Conservation (phyloP, 2,329 filamentous ascomycete species). For the Fulvia fulva region DNA sequence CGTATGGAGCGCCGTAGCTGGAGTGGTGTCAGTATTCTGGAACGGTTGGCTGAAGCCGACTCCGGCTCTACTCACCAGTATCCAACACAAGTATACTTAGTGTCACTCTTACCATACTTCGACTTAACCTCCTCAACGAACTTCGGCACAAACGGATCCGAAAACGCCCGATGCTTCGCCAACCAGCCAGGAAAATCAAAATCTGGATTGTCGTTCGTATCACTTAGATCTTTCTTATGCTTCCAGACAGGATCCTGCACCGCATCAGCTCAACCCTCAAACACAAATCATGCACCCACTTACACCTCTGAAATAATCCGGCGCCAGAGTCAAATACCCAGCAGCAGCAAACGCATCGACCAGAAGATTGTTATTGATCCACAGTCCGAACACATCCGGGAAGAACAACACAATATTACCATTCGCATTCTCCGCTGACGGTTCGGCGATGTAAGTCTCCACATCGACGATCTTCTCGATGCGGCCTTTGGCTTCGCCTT, state of each 20-base stretch:
- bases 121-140: too few species aligned
- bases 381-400: slow-evolving; percentile 21
- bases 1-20: slow-evolving; percentile 40
- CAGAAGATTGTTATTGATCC: too few species aligned
- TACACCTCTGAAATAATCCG: slow-evolving; percentile 22
- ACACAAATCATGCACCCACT: neutral
- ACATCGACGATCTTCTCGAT: too few species aligned
- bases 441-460: too few species aligned
- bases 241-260: slow-evolving; percentile 14
- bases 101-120: too few species aligned
- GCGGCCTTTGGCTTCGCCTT: too few species aligned
- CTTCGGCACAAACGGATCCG: slow-evolving; percentile 11
- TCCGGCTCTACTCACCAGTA: too few species aligned
- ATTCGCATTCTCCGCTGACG: slow-evolving; percentile 1
- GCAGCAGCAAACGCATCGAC: slow-evolving; percentile 15
- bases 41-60: too few species aligned
- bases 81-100: too few species aligned
- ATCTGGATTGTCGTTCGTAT: slow-evolving; percentile 12
- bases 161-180: slow-evolving; percentile 12
- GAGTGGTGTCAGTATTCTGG: neutral
- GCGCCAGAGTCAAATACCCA: slow-evolving; percentile 14
- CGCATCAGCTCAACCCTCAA: neutral
- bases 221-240: slow-evolving; percentile 9
- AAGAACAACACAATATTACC: slow-evolving; percentile 22
- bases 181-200: slow-evolving; percentile 21